These are phyloP conservation scores for Datura wrightii DNA, from an alignment of 257 asterid genomes.

Conservation along the genomic window DNA sequence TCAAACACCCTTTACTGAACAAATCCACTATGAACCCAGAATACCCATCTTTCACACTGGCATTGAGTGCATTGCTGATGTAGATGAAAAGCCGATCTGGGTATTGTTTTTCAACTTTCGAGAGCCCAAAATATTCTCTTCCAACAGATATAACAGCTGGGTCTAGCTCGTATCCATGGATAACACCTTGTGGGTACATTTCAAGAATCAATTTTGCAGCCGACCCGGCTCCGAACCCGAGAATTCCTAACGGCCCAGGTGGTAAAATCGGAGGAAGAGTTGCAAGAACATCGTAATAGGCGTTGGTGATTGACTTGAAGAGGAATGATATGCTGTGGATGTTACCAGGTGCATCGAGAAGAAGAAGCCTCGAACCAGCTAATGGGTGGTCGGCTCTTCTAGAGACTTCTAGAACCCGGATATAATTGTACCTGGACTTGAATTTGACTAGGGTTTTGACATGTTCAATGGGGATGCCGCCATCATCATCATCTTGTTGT, in stretches of 20 bases:
- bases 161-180: conserved; percentile 92
- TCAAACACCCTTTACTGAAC: conserved; percentile 71
- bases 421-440: conserved; percentile 82
- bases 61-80: conserved; percentile 68
- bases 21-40: conserved; percentile 75
- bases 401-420: conserved; percentile 81
- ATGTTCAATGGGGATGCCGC: conserved; percentile 77
- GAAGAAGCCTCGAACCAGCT: conserved; percentile 82
- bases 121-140: conserved; percentile 72
- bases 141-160: conserved; percentile 78
- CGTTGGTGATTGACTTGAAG: conserved; percentile 68
- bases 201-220: conserved; percentile 70
- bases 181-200: conserved; percentile 50
- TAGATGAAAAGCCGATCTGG: conserved; percentile 57
- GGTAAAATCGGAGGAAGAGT: conserved; percentile 80
- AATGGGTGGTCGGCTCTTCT: conserved; percentile 84
- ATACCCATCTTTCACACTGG: conserved; percentile 57
- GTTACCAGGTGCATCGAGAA: conserved; percentile 92
- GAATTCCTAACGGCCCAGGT: conserved; percentile 79
- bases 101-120: conserved; percentile 61
- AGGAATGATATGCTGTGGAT: conserved; percentile 86
- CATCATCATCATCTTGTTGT: conserved; percentile 38
- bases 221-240: conserved; percentile 95
- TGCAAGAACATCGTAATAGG: conserved; percentile 87
- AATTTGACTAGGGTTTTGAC: conserved; percentile 80